Evolutionary conservation across 306 rosid genomes (phyloP), one percentile per base, ranked within the genome.

Genomic region (Albizia julibrissin): DNA sequence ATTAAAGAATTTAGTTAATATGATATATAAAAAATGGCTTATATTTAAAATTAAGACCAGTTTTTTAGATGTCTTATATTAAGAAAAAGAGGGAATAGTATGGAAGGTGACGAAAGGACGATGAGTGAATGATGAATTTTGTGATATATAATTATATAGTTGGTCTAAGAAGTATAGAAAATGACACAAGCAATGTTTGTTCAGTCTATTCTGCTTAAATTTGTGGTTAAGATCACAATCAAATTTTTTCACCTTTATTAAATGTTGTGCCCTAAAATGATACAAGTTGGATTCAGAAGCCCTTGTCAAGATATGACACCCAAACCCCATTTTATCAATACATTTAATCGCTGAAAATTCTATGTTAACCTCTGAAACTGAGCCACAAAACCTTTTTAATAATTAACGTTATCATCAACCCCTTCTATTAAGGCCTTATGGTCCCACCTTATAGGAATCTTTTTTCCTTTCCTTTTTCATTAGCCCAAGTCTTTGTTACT

Each of bases 361-460:
- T 34, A 67, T 68, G 52, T 67, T 50, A 84, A 75, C 80, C 73
- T 58, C 58, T 58, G 18, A 54, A 44, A 24, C 39, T 71, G 3
- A 42, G 58, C 76, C 37, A 14, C 56, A 14, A 14, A 39, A 40
- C 49, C 37, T 22, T 24, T 5, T 29, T 44, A 29, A 40, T 79
- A 66, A 64, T 72, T 50, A 24, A 46, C 62, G 61, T 43, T 34
- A 75, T 24, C 67, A 61, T 74, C 69, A 74, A 33, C 33, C 42
- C 76, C 43, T 61, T 75, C 46, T 12, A 44, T 14, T 46, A 75
- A 68, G 49, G 69, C 74, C 18, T 37, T 69, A n/a, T 42, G 34
- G 19, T 15, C 44, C 78, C 65, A 50, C 66, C 65, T 24, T 43
- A n/a, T 9, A 10, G 21, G 65, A 22, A 27, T 72, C 10, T 7